Base-by-base conservation (phyloP, 1,139 yeast species). In the Candida sojae region DNA sequence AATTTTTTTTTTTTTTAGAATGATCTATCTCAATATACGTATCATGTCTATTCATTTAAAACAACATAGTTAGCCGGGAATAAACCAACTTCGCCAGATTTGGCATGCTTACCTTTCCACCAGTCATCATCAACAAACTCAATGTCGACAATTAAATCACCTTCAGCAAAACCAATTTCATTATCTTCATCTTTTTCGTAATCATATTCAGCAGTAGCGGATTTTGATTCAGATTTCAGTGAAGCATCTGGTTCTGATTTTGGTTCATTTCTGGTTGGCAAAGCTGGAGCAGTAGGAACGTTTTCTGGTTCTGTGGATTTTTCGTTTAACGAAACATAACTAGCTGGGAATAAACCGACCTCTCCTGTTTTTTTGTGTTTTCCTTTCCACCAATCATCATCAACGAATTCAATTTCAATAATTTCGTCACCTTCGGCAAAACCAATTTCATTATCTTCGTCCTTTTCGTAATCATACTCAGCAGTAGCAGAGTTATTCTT, bases 101-200 rank as follows among this genome's bases (percentile, higher is more conserved):
- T 63, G 50, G 82, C 70, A 57, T 84, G 84, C 47, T 65, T 75
- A 43, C 99, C 99, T 50, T 86, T 76, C 98, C 98, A 93, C 99
- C 99, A 93, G 62, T 90, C 97, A 45, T 89, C 96, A 58, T 91
- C 97, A 12, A 88, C 88, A 66, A 89, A 87, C 57, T 90, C 96
- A 53, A 93, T 88, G 53, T 90, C 88, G 21, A 83, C 71, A 56
- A 93, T 90, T 52, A 76, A 59, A 57, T 90, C 98, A 44, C 95
- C 96, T 63, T 89, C 97, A 32, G 73, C 80, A 66, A 89, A 89
- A 2, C 84, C 80, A 50, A 93, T 75, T 68, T 93, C 99, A 60
- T 92, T 93, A 54, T 85, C 92, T 60, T 87, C 95, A 54, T 83
- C 90, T 60, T 84, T 83, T 55, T 77, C 86, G 57, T 86, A 86